Conservation (phyloP, 768 basidiomycete genomes). For the Lenzites betulinus region DNA sequence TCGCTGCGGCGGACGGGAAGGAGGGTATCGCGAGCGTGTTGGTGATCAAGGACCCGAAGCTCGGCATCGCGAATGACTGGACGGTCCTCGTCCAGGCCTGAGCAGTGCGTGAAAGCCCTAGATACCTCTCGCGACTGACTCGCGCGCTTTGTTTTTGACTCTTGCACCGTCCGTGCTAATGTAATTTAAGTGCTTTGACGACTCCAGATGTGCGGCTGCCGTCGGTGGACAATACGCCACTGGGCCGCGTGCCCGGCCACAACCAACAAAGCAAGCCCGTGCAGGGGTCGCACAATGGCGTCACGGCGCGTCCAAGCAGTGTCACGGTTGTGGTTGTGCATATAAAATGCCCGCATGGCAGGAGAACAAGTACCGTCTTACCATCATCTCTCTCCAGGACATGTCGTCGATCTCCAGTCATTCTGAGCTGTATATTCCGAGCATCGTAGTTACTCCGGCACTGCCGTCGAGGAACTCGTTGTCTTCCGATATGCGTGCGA, state of each 20-base stretch:
- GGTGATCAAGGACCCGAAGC: constrained; percentile 73
- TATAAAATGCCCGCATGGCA: no score
- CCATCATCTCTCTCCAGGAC: background rate
- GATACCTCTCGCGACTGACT: background rate
- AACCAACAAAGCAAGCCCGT: background rate
- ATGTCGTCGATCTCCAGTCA: background rate
- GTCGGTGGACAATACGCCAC: background rate
- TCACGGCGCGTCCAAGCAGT: background rate
- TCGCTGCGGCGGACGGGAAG: constrained; percentile 54
- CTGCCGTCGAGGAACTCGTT: constrained; percentile 19
- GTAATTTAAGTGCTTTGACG: constrained; percentile 2
- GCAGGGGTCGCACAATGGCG: background rate
- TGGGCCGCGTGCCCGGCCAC: background rate
- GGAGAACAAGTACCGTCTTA: no score
- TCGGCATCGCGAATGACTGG: constrained; percentile 65
- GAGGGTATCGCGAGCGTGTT: constrained; percentile 71
- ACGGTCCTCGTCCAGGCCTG: constrained; percentile 39
- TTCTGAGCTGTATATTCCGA: background rate
- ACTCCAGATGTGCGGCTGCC: background rate
- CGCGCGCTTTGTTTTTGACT: background rate
- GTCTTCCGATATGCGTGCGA: constrained; percentile 17
- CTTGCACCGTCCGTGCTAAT: background rate
- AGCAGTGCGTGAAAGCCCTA: background rate
- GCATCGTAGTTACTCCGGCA: constrained; percentile 19
- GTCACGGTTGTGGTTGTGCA: background rate